Base-by-base conservation (phyloP, 2,329 filamentous ascomycete genomes). In the Cladophialophora psammophila region DNA sequence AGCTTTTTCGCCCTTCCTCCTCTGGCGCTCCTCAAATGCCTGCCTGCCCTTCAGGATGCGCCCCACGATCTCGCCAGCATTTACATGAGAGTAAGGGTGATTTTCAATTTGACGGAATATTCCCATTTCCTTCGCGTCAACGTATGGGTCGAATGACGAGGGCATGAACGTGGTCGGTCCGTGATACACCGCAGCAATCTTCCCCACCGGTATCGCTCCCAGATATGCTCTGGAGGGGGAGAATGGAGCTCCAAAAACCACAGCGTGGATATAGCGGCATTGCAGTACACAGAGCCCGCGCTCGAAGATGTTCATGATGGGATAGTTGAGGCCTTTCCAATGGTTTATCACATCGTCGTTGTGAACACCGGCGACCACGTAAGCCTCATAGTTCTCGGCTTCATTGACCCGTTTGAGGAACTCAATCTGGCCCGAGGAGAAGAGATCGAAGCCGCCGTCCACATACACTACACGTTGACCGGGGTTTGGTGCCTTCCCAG, bases 291-390 rank as follows among this genome's bases (percentile, higher is more conserved):
- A 99, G 26, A 99, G 88, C 1, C 94, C 94, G 50, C 95, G 90
- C 83, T 99, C 95, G 75, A 94, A 97, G 65, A 97, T 94, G 82
- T 98, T 99, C 95, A 99, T 99, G 81, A 99, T 98, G 32, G 95
- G 95, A 77, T 97, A 99, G 81, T 99, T 99, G 74, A 97, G 86
- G 40, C 95, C 94, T 81, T 98, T 98, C 91, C 93, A 96, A 74
- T 90, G 84, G 80, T 99, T 99, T 79, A 99, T 96, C 67, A 96
- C 93, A 71, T 91, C 88, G 78, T 99, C 95, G 75, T 97, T 92
- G 79, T 99, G 95, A 31, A 99, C 90, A 57, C 95, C 95, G 2
- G 93, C 94, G 52, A 98, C 88, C n/a, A 99, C 86, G 77, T 92
- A 98, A 6, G 89, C 90, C 54, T 84, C 85, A 15, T 90, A 91